Evolutionary conservation across 805 yeast species (phyloP).

Genomic region (Crinitomyces ghanaensis): DNA sequence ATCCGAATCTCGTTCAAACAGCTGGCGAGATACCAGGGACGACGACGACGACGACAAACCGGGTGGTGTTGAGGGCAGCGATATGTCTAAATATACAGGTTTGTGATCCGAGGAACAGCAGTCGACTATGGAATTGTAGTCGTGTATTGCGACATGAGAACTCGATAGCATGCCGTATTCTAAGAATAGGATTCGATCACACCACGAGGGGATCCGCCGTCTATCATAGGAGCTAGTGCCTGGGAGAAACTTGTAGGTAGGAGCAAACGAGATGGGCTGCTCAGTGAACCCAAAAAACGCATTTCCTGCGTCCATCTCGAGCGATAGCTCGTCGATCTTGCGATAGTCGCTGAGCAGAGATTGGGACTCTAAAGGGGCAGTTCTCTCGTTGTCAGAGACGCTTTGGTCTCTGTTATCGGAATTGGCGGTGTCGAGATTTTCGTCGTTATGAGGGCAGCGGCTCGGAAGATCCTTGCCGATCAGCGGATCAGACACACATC

Average conservation of each 20-base stretch:
- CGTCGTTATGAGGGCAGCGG: too few relatives aligned
- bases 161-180: slow-evolving; percentile 26
- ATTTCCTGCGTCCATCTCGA: slow-evolving; percentile 31
- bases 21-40: too few relatives aligned
- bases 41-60: too few relatives aligned
- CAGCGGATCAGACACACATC: slow-evolving; percentile 33
- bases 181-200: slow-evolving; percentile 67
- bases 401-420: background rate
- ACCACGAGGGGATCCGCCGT: slow-evolving; percentile 76
- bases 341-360: background rate
- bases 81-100: slow-evolving; percentile 56
- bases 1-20: too few relatives aligned
- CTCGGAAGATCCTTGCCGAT: slow-evolving; percentile 8
- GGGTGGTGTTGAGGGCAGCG: too few relatives aligned
- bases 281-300: slow-evolving; percentile 58
- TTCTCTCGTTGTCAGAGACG: background rate
- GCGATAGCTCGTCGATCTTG: slow-evolving; percentile 39
- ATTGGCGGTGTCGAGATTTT: background rate
- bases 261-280: slow-evolving; percentile 52
- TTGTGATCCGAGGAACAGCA: slow-evolving; percentile 63
- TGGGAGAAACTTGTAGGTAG: slow-evolving; percentile 61
- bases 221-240: slow-evolving; percentile 41
- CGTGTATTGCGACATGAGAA: slow-evolving; percentile 21
- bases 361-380: slow-evolving; percentile 2
- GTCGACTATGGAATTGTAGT: slow-evolving; percentile 39